A percentile compares a stretch with the other conserved stretches of the same genome.
phyloP scores from a whole-genome alignment of 2,329 filamentous ascomycete genomes.

The Botrytis pseudocinerea region DNA sequence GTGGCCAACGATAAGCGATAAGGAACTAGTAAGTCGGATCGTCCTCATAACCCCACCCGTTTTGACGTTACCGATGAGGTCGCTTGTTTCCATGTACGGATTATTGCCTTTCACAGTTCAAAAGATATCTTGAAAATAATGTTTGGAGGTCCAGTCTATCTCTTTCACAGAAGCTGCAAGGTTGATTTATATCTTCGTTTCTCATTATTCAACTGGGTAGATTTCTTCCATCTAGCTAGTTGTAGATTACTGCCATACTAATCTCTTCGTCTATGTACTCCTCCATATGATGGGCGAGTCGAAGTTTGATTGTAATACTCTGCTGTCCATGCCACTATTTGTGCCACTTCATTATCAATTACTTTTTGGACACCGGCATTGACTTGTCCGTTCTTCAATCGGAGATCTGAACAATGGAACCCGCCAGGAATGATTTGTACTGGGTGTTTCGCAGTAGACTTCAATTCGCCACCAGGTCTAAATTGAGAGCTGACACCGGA shows the following conservation, averaged over 20 bases:
- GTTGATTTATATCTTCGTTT: background rate
- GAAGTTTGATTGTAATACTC: constrained; percentile 44
- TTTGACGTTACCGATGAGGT: background rate
- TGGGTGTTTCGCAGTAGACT: constrained; percentile 49
- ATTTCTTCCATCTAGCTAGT: background rate
- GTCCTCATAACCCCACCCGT: background rate
- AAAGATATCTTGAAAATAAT: background rate
- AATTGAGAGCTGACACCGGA: constrained; percentile 53
- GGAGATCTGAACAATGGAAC: constrained; percentile 57
- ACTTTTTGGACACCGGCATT: constrained; percentile 52
- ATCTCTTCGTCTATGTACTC: constrained; percentile 10
- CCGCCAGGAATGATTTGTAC: constrained; percentile 55
- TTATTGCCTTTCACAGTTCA: background rate
- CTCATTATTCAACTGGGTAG: background rate
- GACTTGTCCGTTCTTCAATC: constrained; percentile 47
- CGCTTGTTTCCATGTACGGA: background rate
- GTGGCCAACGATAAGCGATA: constrained; percentile 19
- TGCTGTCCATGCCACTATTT: constrained; percentile 55
- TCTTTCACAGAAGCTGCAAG: background rate
- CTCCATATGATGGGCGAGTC: background rate
- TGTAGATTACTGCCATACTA: constrained; percentile 8
- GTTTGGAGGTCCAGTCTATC: background rate
- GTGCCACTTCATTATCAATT: constrained; percentile 50
- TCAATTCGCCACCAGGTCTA: constrained; percentile 55
- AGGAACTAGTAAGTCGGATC: background rate